phyloP scores from a whole-genome alignment of 768 basidiomycete genomes.

The Suillus subaureus region DNA sequence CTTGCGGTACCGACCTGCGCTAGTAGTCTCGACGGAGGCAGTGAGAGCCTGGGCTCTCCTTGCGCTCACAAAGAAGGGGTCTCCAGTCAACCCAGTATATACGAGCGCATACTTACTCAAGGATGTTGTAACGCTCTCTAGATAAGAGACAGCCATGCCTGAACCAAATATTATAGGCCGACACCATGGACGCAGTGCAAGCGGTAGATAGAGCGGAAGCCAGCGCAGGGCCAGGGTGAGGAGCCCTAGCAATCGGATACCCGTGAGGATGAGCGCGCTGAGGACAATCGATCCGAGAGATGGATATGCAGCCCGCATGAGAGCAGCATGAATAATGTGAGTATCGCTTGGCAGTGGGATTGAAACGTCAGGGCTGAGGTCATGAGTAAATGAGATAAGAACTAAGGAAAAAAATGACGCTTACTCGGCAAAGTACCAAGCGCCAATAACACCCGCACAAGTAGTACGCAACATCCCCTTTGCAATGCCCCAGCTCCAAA shows the following conservation, averaged over 20 bases:
- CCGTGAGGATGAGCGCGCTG: conserved; percentile 74
- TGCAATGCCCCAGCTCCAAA: conserved; percentile 81
- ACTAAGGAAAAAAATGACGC: conserved; percentile 19
- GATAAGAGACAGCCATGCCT: conserved; percentile 42
- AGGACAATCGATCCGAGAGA: conserved; percentile 81
- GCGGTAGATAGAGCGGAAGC: conserved; percentile 54
- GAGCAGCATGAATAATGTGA: conserved; percentile 74
- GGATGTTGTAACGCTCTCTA: conserved; percentile 49
- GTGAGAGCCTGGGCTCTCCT: conserved; percentile 59
- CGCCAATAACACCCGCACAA: conserved; percentile 81
- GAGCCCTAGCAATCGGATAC: conserved; percentile 60
- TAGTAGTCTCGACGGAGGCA: conserved; percentile 51
- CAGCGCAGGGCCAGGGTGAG: conserved; percentile 53
- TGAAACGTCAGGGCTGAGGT: conserved; percentile 28
- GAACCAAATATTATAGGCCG: conserved; percentile 40
- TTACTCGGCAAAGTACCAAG: conserved; percentile 85
- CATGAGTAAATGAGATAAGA: conserved; percentile 10
- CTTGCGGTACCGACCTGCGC: conserved; percentile 42
- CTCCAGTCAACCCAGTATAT: conserved; percentile 77
- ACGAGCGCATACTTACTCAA: conserved; percentile 68
- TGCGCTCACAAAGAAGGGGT: conserved; percentile 63
- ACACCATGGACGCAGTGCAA: conserved; percentile 42
- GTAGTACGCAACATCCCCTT: conserved; percentile 77
- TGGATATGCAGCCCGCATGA: conserved; percentile 78
- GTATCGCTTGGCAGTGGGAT: conserved; percentile 56